Conservation (phyloP, 192 early-diverging fungal species). For the Coemansia sp. region DNA sequence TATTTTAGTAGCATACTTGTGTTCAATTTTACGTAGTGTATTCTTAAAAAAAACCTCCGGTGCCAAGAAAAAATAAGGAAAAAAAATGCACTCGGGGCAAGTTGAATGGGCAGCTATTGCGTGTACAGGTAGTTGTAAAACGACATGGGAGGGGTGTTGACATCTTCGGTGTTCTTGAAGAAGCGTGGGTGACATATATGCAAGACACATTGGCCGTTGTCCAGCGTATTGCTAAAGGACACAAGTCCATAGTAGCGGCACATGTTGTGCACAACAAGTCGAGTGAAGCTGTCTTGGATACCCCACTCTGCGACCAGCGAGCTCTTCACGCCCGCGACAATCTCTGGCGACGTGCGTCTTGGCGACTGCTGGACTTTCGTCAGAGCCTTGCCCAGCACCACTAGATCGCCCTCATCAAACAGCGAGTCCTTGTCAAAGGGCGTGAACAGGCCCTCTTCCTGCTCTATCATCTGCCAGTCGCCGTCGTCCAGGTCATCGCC, state of each 20-base stretch:
- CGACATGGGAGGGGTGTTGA: conserved; percentile 12
- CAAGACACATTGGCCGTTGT: conserved; percentile 26
- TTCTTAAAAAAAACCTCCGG: neutral
- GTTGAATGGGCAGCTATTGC: neutral
- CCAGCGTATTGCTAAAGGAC: conserved; percentile 39
- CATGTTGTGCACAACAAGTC: conserved; percentile 48
- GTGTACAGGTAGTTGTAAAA: conserved; percentile 38
- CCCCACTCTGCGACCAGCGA: conserved; percentile 38
- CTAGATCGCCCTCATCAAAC: conserved; percentile 39
- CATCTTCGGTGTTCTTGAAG: conserved; percentile 19
- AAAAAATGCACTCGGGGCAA: neutral
- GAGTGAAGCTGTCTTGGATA: conserved; percentile 45
- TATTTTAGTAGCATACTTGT: too few species aligned
- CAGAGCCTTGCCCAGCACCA: conserved; percentile 28
- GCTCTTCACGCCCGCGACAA: conserved; percentile 35
- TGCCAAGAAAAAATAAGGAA: conserved; percentile 3
- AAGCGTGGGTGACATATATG: conserved; percentile 48
- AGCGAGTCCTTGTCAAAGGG: conserved; percentile 27
- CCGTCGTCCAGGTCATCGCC: conserved; percentile 15
- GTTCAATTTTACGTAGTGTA: too few species aligned
- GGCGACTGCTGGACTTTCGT: conserved; percentile 5
- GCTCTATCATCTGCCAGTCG: conserved; percentile 44
- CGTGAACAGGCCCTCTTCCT: conserved; percentile 34
- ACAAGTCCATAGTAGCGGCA: conserved; percentile 53
- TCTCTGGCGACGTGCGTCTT: conserved; percentile 13